Evolutionary conservation across 768 basidiomycete species (phyloP).

Genomic region (Mycena crocata): DNA sequence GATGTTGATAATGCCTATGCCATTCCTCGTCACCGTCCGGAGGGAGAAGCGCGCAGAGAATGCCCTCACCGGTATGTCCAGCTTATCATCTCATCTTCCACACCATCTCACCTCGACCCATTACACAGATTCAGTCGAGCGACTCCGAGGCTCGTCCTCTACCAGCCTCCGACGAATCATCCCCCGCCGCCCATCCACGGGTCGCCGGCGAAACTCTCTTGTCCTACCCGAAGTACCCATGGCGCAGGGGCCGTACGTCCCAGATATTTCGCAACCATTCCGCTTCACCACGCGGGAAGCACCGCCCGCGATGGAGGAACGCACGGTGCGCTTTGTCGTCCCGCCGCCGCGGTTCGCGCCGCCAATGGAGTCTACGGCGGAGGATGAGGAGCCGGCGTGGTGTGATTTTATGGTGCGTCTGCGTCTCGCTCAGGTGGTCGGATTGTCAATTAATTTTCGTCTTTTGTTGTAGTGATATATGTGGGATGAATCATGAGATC

Average conservation of each 20-base stretch:
- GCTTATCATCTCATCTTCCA: neutral
- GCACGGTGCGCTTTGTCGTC: slow-evolving; percentile 1
- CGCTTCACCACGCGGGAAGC: neutral
- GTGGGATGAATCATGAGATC: no score
- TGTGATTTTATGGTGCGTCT: slow-evolving; percentile 16
- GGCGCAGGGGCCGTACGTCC: neutral
- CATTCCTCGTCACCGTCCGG: neutral
- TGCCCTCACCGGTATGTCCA: neutral
- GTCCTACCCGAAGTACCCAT: slow-evolving; percentile 12
- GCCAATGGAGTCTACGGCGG: neutral
- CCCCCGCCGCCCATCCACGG: neutral
- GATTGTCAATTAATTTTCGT: no score
- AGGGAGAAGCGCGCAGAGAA: neutral
- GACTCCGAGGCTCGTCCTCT: no score
- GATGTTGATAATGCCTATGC: slow-evolving; percentile 7
- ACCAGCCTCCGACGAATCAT: neutral
- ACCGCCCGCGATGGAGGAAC: slow-evolving; percentile 1
- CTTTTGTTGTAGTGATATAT: no score
- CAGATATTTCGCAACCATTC: neutral
- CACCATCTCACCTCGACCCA: neutral
- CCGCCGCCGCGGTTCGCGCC: slow-evolving; percentile 1
- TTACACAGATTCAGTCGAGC: neutral
- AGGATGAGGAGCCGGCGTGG: slow-evolving; percentile 6
- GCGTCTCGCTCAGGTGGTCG: no score
- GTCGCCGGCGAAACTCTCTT: slow-evolving; percentile 7